Base-by-base conservation (phyloP, 129 eudicot genomes). In the Centaurea solstitialis region DNA sequence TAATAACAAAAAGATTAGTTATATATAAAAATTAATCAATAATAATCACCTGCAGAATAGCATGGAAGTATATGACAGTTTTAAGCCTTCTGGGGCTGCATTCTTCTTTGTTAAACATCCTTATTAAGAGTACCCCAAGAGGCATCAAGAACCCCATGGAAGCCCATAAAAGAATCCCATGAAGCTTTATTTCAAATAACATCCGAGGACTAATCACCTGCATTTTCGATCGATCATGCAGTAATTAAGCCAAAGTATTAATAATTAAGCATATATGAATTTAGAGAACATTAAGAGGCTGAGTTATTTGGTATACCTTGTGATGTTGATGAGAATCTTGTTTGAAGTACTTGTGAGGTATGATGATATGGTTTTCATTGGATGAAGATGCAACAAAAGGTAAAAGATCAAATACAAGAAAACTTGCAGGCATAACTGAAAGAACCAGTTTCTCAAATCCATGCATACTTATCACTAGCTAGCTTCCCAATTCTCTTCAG, bases 101-200 rank as follows among this genome's bases (percentile, higher is more conserved):
- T 59, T 84, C 87, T 41, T 81, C 81, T 74, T 84, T 86, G 39
- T 76, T 86, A 23, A 87, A 82, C 47, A 86, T 73, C 82, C 92
- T 87, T 77, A 91, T 86, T 35, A 77, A 28, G 24, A 91, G 86
- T 73, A 91, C 81, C 23, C 93, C 97, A 61, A 86, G 74, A 26
- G 97, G 97, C 90, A 86, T 89, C 73, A 91, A 84, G 78, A 87
- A 89, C 37, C 97, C 97, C 91, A 89, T 89, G 39, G 97, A 91
- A 68, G 85, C 93, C 97, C 97, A 91, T 37, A 89, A 82, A 5
- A 91, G 75, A 80, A 91, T 84, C 24, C 97, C 97, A 84, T 91
- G 93, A 80, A 91, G 41, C 74, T 35, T 71, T 62, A 91, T 91
- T 67, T 87, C 88, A 61, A 18, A 81, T 75, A 57, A 53, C 76